Evolutionary conservation across 441 rosid species (phyloP).

Genomic region (Geranium incanum): DNA sequence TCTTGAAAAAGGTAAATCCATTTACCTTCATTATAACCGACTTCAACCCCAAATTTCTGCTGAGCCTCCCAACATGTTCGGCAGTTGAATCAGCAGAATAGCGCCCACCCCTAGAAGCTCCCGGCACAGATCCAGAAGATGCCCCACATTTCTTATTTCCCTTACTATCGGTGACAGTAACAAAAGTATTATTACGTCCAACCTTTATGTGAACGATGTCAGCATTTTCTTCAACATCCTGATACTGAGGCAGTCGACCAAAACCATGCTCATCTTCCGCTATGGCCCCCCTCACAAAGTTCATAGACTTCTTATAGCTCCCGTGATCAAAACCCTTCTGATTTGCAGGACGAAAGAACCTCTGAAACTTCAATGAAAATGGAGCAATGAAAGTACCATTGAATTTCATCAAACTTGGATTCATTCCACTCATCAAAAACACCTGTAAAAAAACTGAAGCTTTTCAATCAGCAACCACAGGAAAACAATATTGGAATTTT

Average conservation of each 20-base stretch:
- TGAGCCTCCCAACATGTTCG: slow-evolving; percentile 59
- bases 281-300: slow-evolving; percentile 38
- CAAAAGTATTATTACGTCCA: slow-evolving; percentile 59
- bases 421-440: neutral
- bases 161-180: slow-evolving; percentile 62
- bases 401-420: neutral
- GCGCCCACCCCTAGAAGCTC: slow-evolving; percentile 45
- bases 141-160: slow-evolving; percentile 56
- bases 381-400: slow-evolving; percentile 15
- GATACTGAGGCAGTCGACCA: slow-evolving; percentile 15
- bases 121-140: slow-evolving; percentile 46
- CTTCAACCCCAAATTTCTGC: slow-evolving; percentile 56
- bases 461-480: neutral
- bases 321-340: slow-evolving; percentile 23
- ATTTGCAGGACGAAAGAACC: slow-evolving; percentile 27
- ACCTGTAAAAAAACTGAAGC: neutral
- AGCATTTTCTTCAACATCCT: slow-evolving; percentile 39
- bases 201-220: slow-evolving; percentile 64
- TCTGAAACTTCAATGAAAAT: slow-evolving; percentile 26
- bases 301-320: slow-evolving; percentile 30
- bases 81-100: slow-evolving; percentile 85
- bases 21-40: slow-evolving; percentile 74
- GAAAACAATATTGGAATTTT: neutral
- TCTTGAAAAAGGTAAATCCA: slow-evolving; percentile 64
- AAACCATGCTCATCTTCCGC: slow-evolving; percentile 29